Base-by-base conservation (phyloP, 2,329 filamentous ascomycete species). In the Verticillium longisporum region DNA sequence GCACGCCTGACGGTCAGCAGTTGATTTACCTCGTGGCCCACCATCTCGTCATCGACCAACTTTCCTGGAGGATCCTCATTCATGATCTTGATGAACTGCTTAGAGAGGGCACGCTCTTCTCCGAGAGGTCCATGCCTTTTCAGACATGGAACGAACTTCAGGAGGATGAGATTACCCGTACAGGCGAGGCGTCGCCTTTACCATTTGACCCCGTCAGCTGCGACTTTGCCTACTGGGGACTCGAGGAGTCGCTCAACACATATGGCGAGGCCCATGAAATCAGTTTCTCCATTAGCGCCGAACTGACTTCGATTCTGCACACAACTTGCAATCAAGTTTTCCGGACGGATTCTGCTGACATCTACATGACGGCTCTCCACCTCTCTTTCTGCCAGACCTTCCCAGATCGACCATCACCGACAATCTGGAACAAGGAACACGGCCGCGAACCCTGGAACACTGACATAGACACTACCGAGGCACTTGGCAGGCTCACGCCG, bases 401-500 rank as follows among this genome's bases (percentile, higher is more conserved):
- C 62, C 74, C 77, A 14, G 81, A 86, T 58, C 76, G 84, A 18
- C 63, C 66, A 0, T 69, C 75, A 0, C 84, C 84, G 0, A 78
- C 79, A 1, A 66, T 87, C 0, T 87, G 81, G 81, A 82, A 80
- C 60, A 79, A 82, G 63, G 80, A 83, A 62, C 75, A 79, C 41
- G 81, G 81, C 15, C 74, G 82, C 15, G 71, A 77, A n/a, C 68
- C 73, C 2, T 75, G 76, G 63, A 77, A 77, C 32, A 68, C 71
- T 0, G 77, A 79, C 15, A 72, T 81, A 13, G 81, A 86, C 68
- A 76, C 85, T 1, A 78, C 79, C 4, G 75, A 83, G 58, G 86
- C 83, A 0, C 82, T 87, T 0, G 84, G 84, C 1, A 86, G 83
- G 83, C 85, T 87, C 64, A 85, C 83, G 2, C 79, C 82, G 0